Percentiles rank a stretch among this genome's conserved stretches.
Conservation (phyloP, 23 red algal genomes). For the Gracilaria domingensis region DNA sequence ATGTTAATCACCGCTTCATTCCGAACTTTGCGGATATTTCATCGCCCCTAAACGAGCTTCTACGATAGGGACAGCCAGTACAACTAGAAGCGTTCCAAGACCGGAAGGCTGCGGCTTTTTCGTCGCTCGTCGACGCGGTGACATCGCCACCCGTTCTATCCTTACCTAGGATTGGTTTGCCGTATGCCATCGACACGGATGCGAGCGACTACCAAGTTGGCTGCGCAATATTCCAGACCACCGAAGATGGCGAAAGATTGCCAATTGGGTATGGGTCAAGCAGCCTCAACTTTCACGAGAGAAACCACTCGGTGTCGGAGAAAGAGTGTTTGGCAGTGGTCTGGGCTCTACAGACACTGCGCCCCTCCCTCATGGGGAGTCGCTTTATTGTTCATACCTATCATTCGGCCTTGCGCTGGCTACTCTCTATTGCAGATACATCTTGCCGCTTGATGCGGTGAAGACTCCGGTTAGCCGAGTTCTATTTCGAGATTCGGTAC, state of each 20-base stretch:
- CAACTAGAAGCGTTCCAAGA: neutral
- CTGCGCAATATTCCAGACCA: neutral
- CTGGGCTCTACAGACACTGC: neutral
- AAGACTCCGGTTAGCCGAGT: neutral
- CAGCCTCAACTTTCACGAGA: neutral
- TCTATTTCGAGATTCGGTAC: neutral
- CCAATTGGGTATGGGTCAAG: neutral
- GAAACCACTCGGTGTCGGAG: neutral
- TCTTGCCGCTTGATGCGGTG: neutral
- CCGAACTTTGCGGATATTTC: neutral
- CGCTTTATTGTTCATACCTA: neutral
- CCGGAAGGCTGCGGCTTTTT: neutral
- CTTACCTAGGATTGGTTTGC: neutral
- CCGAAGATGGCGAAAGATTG: neutral
- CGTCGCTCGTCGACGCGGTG: neutral
- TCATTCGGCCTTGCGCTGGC: neutral
- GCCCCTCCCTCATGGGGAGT: neutral
- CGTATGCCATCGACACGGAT: neutral
- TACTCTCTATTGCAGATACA: neutral
- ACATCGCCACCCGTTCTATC: neutral
- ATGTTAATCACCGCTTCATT: neutral
- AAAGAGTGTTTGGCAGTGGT: neutral
- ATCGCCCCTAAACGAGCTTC: neutral
- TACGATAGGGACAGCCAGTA: neutral
- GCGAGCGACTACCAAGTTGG: neutral